phyloP scores from a whole-genome alignment of 2,329 filamentous ascomycete genomes.

The Talaromyces sp. region DNA sequence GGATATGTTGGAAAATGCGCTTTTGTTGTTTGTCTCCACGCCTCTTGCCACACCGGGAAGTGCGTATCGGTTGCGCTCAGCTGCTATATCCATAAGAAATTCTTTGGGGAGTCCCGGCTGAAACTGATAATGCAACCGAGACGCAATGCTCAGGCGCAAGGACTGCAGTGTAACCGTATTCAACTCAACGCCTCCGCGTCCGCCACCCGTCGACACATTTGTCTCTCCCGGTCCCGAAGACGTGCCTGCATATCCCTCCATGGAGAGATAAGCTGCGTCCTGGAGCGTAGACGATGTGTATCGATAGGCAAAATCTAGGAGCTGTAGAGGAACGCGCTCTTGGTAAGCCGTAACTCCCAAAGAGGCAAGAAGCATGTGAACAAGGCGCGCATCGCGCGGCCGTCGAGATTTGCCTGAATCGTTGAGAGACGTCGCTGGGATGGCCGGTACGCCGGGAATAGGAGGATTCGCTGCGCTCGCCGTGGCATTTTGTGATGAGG shows the following conservation, averaged over 20 bases:
- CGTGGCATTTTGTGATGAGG: constrained; percentile 18
- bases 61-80: constrained; percentile 49
- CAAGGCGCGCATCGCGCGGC: constrained; percentile 45
- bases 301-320: constrained; percentile 49
- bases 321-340: constrained; percentile 47
- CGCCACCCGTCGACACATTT: constrained; percentile 23
- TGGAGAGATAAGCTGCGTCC: constrained; percentile 47
- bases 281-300: constrained; percentile 49
- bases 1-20: constrained; percentile 26
- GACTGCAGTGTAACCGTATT: constrained; percentile 51
- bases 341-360: constrained; percentile 46
- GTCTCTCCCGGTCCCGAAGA: constrained; percentile 19
- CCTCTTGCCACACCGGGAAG: constrained; percentile 51
- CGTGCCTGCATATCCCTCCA: constrained; percentile 44
- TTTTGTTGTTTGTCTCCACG: constrained; percentile 26
- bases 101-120: constrained; percentile 55
- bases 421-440: constrained; percentile 39
- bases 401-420: constrained; percentile 42
- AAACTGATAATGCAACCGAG: constrained; percentile 56
- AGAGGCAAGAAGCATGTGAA: constrained; percentile 46
- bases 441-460: constrained; percentile 26
- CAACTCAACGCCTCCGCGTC: constrained; percentile 38
- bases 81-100: constrained; percentile 53
- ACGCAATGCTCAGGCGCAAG: constrained; percentile 56
- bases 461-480: constrained; percentile 14